Evolutionary conservation across 2,329 filamentous ascomycete genomes (phyloP).

Genomic region (Diplodia mutila): DNA sequence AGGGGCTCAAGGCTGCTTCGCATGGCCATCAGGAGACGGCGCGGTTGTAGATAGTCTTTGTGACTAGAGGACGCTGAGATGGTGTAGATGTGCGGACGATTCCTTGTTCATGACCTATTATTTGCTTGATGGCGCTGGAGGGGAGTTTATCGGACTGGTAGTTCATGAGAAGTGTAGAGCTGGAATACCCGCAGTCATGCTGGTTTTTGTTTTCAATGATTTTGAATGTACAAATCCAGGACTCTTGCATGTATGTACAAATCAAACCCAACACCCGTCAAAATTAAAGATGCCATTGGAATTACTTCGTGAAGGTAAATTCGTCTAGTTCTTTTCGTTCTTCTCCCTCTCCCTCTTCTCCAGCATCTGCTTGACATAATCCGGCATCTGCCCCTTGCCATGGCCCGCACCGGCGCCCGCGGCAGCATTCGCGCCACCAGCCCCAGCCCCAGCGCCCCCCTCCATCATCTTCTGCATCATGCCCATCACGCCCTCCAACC

Average conservation of each 20-base stretch:
- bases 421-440: not conserved
- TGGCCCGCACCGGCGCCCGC: not conserved
- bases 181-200: not conserved
- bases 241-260: not conserved
- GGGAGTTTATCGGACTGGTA: not conserved
- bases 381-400: slow-evolving; percentile 6
- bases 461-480: slow-evolving; percentile 17
- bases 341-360: slow-evolving; percentile 6
- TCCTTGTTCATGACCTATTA: not conserved
- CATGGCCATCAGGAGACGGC: slow-evolving; percentile 3
- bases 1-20: slow-evolving; percentile 11
- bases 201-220: not conserved
- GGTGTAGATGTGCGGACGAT: not conserved
- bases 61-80: not conserved
- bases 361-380: slow-evolving; percentile 10
- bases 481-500: slow-evolving; percentile 29
- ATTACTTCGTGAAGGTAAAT: not conserved
- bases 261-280: not conserved
- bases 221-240: no score
- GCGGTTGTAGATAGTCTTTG: slow-evolving; percentile 2
- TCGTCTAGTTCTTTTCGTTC: not conserved
- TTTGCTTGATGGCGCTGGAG: not conserved
- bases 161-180: not conserved
- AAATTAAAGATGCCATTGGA: not conserved
- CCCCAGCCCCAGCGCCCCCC: not conserved